Conservation (phyloP, 345 rosid genomes). For the Turritis glabra region DNA sequence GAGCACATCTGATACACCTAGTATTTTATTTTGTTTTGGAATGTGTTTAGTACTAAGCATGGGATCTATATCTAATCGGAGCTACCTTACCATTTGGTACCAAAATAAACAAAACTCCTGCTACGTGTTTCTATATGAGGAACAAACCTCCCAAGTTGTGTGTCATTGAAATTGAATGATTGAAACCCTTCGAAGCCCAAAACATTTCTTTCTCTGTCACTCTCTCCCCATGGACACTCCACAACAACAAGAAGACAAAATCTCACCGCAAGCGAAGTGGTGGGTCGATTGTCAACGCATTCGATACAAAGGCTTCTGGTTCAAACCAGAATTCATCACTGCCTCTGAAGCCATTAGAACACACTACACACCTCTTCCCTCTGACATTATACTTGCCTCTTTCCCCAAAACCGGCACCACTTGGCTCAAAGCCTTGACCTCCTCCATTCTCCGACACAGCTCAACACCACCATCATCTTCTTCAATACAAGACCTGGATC, state of each 20-base stretch:
- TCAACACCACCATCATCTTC: not conserved
- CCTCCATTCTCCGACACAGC: conserved; percentile 31
- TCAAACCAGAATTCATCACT: conserved; percentile 34
- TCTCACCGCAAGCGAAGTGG: conserved; percentile 31
- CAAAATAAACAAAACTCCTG: not conserved
- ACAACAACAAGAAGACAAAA: conserved; percentile 9
- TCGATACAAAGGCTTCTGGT: conserved; percentile 32
- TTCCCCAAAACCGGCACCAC: conserved; percentile 42
- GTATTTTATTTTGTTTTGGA: too few relatives aligned
- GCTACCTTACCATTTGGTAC: too few relatives aligned
- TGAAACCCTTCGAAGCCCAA: not conserved
- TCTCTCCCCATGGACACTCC: conserved; percentile 26
- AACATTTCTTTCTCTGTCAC: not conserved
- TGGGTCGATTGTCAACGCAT: conserved; percentile 30
- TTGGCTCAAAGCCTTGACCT: conserved; percentile 38
- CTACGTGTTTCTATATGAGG: not conserved
- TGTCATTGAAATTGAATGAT: not conserved
- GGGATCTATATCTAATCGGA: too few relatives aligned
- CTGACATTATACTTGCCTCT: conserved; percentile 37
- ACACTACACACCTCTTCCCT: conserved; percentile 37
- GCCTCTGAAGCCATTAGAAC: conserved; percentile 32
- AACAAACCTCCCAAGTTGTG: not conserved
- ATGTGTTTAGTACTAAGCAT: too few relatives aligned
- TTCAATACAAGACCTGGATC: not conserved
- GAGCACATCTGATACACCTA: too few relatives aligned